phyloP scores from a whole-genome alignment of 495 filamentous ascomycete genomes.

The Hypoxylon cercidicola region DNA sequence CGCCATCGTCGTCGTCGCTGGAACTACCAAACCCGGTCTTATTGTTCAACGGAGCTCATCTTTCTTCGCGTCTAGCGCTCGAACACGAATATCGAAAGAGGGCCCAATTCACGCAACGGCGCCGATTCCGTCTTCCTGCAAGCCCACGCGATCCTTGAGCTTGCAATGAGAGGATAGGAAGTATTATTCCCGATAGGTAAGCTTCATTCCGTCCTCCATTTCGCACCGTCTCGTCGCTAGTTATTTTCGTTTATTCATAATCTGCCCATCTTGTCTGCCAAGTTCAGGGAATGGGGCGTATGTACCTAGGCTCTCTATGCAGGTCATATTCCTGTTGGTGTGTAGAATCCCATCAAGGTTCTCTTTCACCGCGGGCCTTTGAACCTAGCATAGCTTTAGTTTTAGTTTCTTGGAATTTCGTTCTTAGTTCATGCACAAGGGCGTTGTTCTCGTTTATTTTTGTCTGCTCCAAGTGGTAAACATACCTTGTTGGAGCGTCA shows the following conservation, averaged over 20 bases:
- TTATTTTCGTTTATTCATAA: neutral
- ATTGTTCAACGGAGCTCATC: neutral
- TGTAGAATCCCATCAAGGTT: conserved; percentile 39
- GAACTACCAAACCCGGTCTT: neutral
- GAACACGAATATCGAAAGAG: conserved; percentile 3
- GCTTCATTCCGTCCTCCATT: conserved; percentile 5
- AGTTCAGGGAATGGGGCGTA: conserved; percentile 6
- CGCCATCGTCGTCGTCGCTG: neutral
- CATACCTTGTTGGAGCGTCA: conserved; percentile 12
- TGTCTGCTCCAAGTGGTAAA: conserved; percentile 1
- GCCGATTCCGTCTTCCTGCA: conserved; percentile 5
- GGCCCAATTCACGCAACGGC: neutral
- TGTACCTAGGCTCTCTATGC: neutral
- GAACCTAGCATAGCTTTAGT: conserved; percentile 15
- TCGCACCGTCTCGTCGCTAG: conserved; percentile 3
- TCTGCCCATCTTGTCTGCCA: conserved; percentile 3
- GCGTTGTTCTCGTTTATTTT: conserved; percentile 19
- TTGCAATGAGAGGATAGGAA: conserved; percentile 9
- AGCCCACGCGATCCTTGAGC: neutral
- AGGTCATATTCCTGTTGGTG: conserved; percentile 4
- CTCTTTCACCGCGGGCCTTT: conserved; percentile 13
- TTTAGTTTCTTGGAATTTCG: conserved; percentile 10
- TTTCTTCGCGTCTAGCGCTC: neutral
- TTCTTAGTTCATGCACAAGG: conserved; percentile 12
- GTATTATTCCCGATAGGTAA: conserved; percentile 23